Evolutionary conservation across 2,329 filamentous ascomycete genomes (phyloP), one percentile per base, ranked within the genome.

Genomic region (Cercospora brassicicola): DNA sequence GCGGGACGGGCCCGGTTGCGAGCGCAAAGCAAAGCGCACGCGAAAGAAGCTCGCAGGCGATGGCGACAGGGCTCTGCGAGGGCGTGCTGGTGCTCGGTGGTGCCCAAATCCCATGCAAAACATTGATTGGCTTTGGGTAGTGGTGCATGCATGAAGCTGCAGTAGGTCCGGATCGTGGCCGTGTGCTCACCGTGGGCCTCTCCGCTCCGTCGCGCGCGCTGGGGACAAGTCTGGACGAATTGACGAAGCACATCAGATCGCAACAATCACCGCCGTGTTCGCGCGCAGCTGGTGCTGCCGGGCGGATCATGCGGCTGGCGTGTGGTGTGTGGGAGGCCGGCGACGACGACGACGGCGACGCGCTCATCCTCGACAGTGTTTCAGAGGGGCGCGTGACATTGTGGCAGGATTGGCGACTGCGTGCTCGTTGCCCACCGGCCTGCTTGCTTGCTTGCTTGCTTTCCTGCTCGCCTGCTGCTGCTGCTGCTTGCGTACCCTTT

Each of bases 51-150:
- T 36, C 33, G 33, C 36, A n/a, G 36, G 36, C 36, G 13, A 39
- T 39, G 36, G 36, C 36, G 36, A 39, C 36, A 39, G 36, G 36
- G 36, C 36, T n/a, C 15, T 42, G 36, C 33, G 33, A 39, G 33
- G 33, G 33, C 36, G 36, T 42, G 36, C 62, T 64, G 30, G 51
- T 59, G 51, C 63, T 48, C 42, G 57, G 36, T 65, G 55, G 31
- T 61, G 59, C 59, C 63, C 57, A 42, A 65, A 53, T 39, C 11
- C 15, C 33, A 30, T 45, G 42, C n/a, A 33, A 8, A 13, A 11
- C 13, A 23, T 15, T 45, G 62, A 64, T 64, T 64, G 62, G 62
- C 62, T 28, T 70, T 64, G 65, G 68, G 68, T 63, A 31, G 56
- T 57, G 33, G 59, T 70, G 65, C 67, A 69, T 64, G 62, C 62